phyloP scores from a whole-genome alignment of 78 protist species.

The Cavenderia fasciculata region DNA sequence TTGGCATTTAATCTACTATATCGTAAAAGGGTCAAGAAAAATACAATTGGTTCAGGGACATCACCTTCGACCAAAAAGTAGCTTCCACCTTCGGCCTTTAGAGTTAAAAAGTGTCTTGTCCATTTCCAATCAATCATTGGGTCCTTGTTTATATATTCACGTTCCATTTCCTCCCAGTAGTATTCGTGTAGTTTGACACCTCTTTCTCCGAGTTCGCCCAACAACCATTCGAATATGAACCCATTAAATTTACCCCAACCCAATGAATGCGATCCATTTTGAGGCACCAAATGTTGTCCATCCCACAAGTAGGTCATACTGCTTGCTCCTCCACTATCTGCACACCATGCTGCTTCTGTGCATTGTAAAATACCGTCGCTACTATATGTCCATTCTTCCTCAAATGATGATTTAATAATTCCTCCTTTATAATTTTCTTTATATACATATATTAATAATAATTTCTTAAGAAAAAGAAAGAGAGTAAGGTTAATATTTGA shows the following conservation, averaged over 20 bases:
- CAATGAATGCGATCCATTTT: slow-evolving; percentile 14
- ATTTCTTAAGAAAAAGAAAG: slow-evolving; percentile 11
- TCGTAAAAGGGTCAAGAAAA: slow-evolving; percentile 36
- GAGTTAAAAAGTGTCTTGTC: slow-evolving; percentile 66
- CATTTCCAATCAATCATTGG: slow-evolving; percentile 42
- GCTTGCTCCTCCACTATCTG: slow-evolving; percentile 5
- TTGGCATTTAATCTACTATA: slow-evolving; percentile 69
- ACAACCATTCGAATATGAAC: slow-evolving; percentile 58
- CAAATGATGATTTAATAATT: slow-evolving; percentile 70
- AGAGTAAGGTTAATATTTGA: background rate
- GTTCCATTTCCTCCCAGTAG: slow-evolving; percentile 58
- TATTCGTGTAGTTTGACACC: slow-evolving; percentile 29
- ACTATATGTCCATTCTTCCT: slow-evolving; percentile 69
- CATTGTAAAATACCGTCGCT: slow-evolving; percentile 59
- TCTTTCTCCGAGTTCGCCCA: slow-evolving; percentile 40
- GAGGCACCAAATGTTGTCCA: slow-evolving; percentile 58
- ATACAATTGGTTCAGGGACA: slow-evolving; percentile 70
- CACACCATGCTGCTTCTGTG: slow-evolving; percentile 55
- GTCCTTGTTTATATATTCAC: slow-evolving; percentile 43
- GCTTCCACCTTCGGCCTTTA: slow-evolving; percentile 47
- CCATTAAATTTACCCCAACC: slow-evolving; percentile 76
- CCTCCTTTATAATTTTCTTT: slow-evolving; percentile 72
- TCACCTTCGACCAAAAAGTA: slow-evolving; percentile 76
- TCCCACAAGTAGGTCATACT: slow-evolving; percentile 51
- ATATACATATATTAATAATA: slow-evolving; percentile 56